A percentile compares a stretch with the other conserved stretches of the same genome.
These are phyloP conservation scores for Solanum medicagineum DNA, from an alignment of 257 asterid species.

Conservation along the genomic window DNA sequence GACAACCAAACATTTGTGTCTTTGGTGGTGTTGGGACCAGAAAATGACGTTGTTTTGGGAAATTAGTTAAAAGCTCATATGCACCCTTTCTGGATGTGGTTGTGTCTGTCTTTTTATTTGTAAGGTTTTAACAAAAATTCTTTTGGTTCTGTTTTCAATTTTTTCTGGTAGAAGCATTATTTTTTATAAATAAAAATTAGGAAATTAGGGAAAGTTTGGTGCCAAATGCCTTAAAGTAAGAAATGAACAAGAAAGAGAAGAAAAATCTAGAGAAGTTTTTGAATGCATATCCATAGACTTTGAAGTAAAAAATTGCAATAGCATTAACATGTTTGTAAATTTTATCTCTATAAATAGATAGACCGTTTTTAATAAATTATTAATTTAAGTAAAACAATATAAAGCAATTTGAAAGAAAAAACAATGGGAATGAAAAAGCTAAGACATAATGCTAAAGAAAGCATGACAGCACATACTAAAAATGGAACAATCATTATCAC, in stretches of 20 bases:
- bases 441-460: background rate
- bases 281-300: no score
- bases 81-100: background rate
- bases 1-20: background rate
- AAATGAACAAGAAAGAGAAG: no score
- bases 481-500: background rate
- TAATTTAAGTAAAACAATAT: background rate
- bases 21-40: background rate
- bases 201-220: background rate
- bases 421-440: background rate
- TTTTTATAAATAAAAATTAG: background rate
- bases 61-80: background rate
- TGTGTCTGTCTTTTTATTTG: background rate
- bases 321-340: background rate
- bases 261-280: no score
- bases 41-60: background rate
- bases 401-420: background rate
- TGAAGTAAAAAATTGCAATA: no score
- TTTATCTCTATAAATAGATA: no score
- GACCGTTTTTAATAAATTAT: no score
- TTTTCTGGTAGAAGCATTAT: background rate
- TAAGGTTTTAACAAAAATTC: background rate
- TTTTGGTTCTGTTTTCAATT: background rate
- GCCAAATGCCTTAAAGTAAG: background rate
- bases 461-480: background rate